phyloP scores from a whole-genome alignment of 345 rosid genomes.

The Eutrema heterophyllum region DNA sequence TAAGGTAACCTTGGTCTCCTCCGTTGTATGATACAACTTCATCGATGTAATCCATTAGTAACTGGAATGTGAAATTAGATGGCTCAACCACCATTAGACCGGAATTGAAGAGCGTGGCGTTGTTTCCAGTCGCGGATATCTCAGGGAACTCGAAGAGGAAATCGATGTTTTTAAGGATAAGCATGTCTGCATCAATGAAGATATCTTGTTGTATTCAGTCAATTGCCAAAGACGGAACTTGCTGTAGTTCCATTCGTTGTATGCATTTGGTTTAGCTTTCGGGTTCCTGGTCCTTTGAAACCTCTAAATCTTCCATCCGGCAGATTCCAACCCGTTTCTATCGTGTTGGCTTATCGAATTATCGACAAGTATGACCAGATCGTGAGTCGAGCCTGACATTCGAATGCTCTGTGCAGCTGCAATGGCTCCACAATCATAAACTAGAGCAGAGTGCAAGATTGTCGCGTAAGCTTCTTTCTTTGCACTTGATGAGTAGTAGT shows the following conservation, averaged over 20 bases:
- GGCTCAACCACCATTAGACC: conserved; percentile 90
- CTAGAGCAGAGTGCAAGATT: conserved; percentile 78
- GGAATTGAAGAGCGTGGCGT: conserved; percentile 77
- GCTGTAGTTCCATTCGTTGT: conserved; percentile 92
- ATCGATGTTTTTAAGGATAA: conserved; percentile 78
- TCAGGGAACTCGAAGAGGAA: conserved; percentile 89
- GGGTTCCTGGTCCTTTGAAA: conserved; percentile 85
- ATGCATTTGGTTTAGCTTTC: conserved; percentile 66
- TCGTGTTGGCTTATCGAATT: conserved; percentile 62
- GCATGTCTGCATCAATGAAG: conserved; percentile 85
- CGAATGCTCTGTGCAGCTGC: conserved; percentile 85
- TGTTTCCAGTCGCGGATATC: conserved; percentile 73
- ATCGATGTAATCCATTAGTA: conserved; percentile 77
- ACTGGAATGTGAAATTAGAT: conserved; percentile 72
- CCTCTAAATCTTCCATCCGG: conserved; percentile 81
- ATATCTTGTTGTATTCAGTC: conserved; percentile 81
- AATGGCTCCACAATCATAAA: conserved; percentile 87
- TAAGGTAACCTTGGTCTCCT: conserved; percentile 88
- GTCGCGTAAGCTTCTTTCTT: conserved; percentile 82
- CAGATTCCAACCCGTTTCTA: conserved; percentile 67
- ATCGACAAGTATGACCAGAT: conserved; percentile 83
- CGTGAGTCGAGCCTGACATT: conserved; percentile 84
- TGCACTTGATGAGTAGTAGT: conserved; percentile 54
- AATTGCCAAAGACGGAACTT: conserved; percentile 93
- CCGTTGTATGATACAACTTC: conserved; percentile 89